These are phyloP conservation scores for Eleusine coracana DNA, from an alignment of 176 grass and related monocot species.

Conservation along the genomic window DNA sequence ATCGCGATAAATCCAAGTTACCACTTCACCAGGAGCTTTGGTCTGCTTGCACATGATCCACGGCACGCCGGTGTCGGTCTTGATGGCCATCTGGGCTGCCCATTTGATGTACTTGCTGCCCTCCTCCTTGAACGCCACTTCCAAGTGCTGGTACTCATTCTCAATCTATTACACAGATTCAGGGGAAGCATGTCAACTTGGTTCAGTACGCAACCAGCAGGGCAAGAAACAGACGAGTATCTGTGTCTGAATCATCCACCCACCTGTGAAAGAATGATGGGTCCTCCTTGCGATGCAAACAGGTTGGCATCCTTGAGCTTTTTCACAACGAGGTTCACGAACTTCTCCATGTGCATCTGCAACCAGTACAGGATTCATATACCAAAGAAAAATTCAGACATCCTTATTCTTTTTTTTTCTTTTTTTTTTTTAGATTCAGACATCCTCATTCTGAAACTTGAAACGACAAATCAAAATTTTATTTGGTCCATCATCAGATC, in stretches of 20 bases:
- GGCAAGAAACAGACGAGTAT: no score
- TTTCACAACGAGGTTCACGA: constrained; percentile 54
- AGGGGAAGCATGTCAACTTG: no score
- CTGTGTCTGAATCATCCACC: neutral
- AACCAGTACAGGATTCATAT: neutral
- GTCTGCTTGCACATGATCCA: constrained; percentile 97
- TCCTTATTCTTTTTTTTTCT: no score
- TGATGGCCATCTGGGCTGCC: constrained; percentile 64
- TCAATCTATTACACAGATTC: constrained; percentile 57
- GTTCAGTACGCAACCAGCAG: no score
- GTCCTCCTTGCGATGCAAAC: constrained; percentile 82
- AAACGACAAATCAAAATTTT: neutral
- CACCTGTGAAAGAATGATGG: constrained; percentile 90
- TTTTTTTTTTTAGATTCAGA: no score
- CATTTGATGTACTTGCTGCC: constrained; percentile 70
- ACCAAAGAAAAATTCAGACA: neutral
- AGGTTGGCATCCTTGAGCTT: constrained; percentile 83
- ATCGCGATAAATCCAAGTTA: constrained; percentile 25
- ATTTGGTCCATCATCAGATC: neutral
- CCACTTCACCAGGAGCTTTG: constrained; percentile 71
- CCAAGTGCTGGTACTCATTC: constrained; percentile 83
- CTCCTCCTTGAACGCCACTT: constrained; percentile 47
- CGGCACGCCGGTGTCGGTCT: constrained; percentile 58
- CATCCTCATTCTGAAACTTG: no score
- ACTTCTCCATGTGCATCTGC: constrained; percentile 73